A percentile compares a stretch with the other conserved stretches of the same genome.
Evolutionary conservation across 495 filamentous ascomycete species (phyloP).

Genomic region (Tuber aestivum): DNA sequence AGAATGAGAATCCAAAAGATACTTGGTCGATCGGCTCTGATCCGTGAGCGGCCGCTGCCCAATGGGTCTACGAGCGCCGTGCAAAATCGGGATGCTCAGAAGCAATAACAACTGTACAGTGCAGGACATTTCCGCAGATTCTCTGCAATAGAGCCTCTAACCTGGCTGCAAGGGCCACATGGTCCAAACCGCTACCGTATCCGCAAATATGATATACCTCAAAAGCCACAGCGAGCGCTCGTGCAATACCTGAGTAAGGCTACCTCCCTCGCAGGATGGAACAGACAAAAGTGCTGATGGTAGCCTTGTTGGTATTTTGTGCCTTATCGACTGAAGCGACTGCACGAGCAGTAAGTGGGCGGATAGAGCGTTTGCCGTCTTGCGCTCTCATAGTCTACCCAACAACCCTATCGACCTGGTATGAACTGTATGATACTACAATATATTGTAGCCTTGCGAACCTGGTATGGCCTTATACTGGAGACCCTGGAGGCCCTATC

Average conservation of each 20-base stretch:
- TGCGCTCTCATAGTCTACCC: background rate
- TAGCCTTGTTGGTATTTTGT: background rate
- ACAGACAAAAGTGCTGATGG: background rate
- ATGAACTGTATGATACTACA: background rate
- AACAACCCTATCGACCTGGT: background rate
- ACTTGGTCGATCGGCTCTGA: background rate
- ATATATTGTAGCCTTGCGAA: background rate
- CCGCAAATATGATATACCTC: background rate
- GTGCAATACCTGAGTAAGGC: background rate
- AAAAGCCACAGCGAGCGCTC: background rate
- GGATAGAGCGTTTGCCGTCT: background rate
- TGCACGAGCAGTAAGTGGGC: background rate
- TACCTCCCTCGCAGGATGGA: background rate
- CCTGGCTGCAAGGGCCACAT: background rate
- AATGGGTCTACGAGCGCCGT: background rate
- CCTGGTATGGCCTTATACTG: background rate
- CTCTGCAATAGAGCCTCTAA: background rate
- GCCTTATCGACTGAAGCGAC: background rate
- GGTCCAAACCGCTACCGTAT: background rate
- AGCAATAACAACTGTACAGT: slow-evolving; percentile 1
- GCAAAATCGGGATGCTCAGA: background rate
- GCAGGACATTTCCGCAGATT: background rate
- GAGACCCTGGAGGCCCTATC: background rate
- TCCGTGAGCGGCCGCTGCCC: background rate
- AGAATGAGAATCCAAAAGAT: background rate